Percentiles rank a stretch among this genome's conserved stretches.
These are phyloP conservation scores for Parachlorella kessleri DNA, from an alignment of 139 green algal species.

Conservation along the genomic window DNA sequence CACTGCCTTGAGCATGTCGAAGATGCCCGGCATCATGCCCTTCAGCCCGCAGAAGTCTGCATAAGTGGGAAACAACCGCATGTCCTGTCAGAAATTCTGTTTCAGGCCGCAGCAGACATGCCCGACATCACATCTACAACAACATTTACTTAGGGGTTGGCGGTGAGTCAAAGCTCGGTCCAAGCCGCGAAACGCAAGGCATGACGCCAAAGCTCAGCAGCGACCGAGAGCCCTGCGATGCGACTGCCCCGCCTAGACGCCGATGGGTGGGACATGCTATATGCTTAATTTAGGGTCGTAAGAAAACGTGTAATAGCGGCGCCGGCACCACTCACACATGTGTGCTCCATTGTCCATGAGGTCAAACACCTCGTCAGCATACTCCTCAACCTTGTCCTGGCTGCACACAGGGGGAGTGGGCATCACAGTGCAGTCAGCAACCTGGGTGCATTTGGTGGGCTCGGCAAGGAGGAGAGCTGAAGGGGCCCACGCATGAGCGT, in stretches of 20 bases:
- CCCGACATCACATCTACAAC: too few relatives aligned
- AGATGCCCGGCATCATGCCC: constrained; percentile 99
- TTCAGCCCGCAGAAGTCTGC: constrained; percentile 98
- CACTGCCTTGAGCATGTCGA: constrained; percentile 95
- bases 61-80: too few relatives aligned
- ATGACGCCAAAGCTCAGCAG: too few relatives aligned
- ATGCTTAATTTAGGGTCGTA: background rate
- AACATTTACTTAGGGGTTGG: too few relatives aligned
- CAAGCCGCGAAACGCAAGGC: background rate
- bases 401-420: too few relatives aligned
- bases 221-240: too few relatives aligned
- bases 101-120: too few relatives aligned
- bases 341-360: constrained; percentile 94
- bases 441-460: background rate
- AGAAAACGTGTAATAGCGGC: background rate
- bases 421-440: background rate
- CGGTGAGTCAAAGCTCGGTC: background rate
- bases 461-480: too few relatives aligned
- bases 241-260: too few relatives aligned
- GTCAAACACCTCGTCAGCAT: constrained; percentile 97
- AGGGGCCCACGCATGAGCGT: background rate
- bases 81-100: too few relatives aligned
- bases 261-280: background rate
- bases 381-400: constrained; percentile 97
- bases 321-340: constrained; percentile 60